A percentile compares a stretch with the other conserved stretches of the same genome.
phyloP scores from a whole-genome alignment of 1,284 basidiomycete species.

The Cutaneotrichosporon arboriforme region DNA sequence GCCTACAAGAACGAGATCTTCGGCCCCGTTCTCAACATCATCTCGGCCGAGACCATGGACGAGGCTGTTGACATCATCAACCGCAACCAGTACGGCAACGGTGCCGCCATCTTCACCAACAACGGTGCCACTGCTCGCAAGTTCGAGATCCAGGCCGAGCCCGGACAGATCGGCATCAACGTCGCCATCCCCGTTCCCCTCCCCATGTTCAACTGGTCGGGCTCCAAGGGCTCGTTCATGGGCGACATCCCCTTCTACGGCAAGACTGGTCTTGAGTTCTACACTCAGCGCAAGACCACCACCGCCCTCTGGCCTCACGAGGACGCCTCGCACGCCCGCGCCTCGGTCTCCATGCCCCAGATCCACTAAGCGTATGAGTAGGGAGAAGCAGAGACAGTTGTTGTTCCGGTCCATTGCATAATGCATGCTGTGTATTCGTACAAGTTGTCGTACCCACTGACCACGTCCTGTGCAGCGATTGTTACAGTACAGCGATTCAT shows the following conservation, averaged over 20 bases:
- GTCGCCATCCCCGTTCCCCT: slow-evolving; percentile 83
- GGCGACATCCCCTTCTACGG: slow-evolving; percentile 90
- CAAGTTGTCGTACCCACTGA: background rate
- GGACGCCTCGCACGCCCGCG: slow-evolving; percentile 38
- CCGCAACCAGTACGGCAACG: slow-evolving; percentile 80
- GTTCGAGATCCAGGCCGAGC: slow-evolving; percentile 83
- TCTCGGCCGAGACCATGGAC: slow-evolving; percentile 79
- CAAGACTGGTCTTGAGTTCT: slow-evolving; percentile 51
- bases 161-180: slow-evolving; percentile 91
- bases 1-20: slow-evolving; percentile 97
- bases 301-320: slow-evolving; percentile 44
- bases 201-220: slow-evolving; percentile 62
- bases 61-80: slow-evolving; percentile 89
- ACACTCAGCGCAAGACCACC: slow-evolving; percentile 35
- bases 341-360: slow-evolving; percentile 39
- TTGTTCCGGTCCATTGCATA: slow-evolving; percentile 11
- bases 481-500: too few relatives aligned
- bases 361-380: slow-evolving; percentile 26
- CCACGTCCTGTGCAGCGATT: background rate
- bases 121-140: slow-evolving; percentile 92
- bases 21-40: slow-evolving; percentile 78
- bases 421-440: slow-evolving; percentile 20
- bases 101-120: slow-evolving; percentile 93
- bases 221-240: slow-evolving; percentile 65
- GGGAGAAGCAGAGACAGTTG: slow-evolving; percentile 6